Evolutionary conservation across 768 basidiomycete species (phyloP).

Genomic region (Austroboletus eburneus): DNA sequence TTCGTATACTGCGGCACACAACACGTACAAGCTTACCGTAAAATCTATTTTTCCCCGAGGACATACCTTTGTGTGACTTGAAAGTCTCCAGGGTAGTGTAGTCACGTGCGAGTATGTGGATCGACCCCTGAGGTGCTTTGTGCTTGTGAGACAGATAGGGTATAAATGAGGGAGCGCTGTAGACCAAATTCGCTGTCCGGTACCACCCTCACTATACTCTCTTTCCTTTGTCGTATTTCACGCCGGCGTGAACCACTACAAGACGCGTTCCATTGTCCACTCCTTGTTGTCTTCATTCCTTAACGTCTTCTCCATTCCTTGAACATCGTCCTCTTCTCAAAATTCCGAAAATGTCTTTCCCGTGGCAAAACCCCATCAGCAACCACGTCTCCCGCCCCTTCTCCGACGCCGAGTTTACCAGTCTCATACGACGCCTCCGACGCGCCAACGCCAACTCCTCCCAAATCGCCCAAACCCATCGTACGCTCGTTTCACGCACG

Average conservation of each 20-base stretch:
- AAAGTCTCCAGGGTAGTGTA: too few species aligned
- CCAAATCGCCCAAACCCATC: conserved; percentile 36
- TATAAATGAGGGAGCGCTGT: too few species aligned
- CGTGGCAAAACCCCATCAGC: background rate
- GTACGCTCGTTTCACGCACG: conserved; percentile 6
- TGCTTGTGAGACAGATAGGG: conserved; percentile 17
- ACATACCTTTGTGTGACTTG: too few species aligned
- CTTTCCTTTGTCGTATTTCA: conserved; percentile 1
- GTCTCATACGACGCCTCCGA: conserved; percentile 41
- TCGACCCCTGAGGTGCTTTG: conserved; percentile 17
- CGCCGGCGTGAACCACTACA: conserved; percentile 20
- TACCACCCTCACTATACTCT: background rate
- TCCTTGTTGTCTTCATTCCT: too few species aligned
- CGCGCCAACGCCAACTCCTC: conserved; percentile 44
- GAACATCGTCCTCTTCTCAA: too few species aligned
- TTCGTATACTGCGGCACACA: too few species aligned
- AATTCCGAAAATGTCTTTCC: too few species aligned
- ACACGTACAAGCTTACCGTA: too few species aligned
- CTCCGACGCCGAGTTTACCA: conserved; percentile 28
- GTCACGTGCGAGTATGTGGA: conserved; percentile 11
- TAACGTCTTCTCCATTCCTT: too few species aligned
- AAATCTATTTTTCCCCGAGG: too few species aligned
- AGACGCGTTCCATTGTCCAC: too few species aligned
- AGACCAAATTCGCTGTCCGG: conserved; percentile 7
- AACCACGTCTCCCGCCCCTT: conserved; percentile 25